Evolutionary conservation across 805 yeast genomes (phyloP).

Genomic region (Isabelozyma heimii): DNA sequence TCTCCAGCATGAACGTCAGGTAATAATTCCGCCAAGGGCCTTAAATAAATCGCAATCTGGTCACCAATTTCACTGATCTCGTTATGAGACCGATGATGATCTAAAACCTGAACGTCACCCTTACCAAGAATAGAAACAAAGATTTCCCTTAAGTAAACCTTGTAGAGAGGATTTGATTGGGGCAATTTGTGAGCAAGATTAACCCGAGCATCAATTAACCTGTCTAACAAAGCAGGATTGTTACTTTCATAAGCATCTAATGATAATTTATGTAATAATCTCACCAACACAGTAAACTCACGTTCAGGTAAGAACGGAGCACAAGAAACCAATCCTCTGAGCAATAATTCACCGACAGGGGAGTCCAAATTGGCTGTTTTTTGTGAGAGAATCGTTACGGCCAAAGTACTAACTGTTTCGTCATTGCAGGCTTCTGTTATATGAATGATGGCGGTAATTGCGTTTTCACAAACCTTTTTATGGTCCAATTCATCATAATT

Average conservation of each 20-base stretch:
- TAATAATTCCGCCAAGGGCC: constrained; percentile 72
- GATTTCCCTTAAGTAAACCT: constrained; percentile 60
- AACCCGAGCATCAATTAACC: constrained; percentile 51
- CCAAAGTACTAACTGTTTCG: constrained; percentile 69
- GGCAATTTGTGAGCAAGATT: constrained; percentile 38
- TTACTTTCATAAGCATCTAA: constrained; percentile 41
- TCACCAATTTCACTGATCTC: constrained; percentile 70
- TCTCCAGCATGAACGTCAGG: constrained; percentile 51
- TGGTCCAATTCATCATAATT: constrained; percentile 31
- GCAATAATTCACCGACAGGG: constrained; percentile 52
- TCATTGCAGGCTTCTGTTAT: constrained; percentile 67
- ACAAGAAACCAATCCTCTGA: constrained; percentile 61
- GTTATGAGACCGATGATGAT: constrained; percentile 75
- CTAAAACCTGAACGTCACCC: constrained; percentile 76
- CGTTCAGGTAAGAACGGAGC: constrained; percentile 60
- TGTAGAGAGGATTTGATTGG: constrained; percentile 45
- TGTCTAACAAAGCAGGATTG: constrained; percentile 33
- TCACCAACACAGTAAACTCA: constrained; percentile 64
- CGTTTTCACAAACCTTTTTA: constrained; percentile 53
- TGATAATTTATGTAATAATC: constrained; percentile 52
- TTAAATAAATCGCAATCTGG: constrained; percentile 60
- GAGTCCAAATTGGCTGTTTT: constrained; percentile 53
- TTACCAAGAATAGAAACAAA: constrained; percentile 64
- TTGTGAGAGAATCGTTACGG: constrained; percentile 80
- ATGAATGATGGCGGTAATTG: constrained; percentile 64